phyloP scores from a whole-genome alignment of 1,284 basidiomycete genomes.

The Mycena citricolor region DNA sequence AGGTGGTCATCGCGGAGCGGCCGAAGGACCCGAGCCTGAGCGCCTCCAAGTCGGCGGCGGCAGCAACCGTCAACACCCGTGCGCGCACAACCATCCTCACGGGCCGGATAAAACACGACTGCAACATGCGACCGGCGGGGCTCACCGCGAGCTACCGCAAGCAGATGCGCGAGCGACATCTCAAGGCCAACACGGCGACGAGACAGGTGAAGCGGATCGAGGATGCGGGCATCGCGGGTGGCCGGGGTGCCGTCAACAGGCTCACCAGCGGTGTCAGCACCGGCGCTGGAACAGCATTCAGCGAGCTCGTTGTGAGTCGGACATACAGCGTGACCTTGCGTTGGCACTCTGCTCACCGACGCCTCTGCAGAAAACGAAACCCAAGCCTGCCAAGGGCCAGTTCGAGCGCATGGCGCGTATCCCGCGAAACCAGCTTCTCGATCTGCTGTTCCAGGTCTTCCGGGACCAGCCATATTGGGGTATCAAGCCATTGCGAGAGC shows the following conservation, averaged over 20 bases:
- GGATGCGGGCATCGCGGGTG: constrained; percentile 58
- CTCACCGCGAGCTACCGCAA: constrained; percentile 63
- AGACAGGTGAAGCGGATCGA: constrained; percentile 62
- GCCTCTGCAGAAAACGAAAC: constrained; percentile 55
- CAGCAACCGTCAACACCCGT: constrained; percentile 44
- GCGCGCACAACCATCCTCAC: constrained; percentile 73
- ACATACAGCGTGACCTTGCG: constrained; percentile 3
- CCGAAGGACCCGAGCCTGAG: constrained; percentile 60
- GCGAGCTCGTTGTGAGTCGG: constrained; percentile 63
- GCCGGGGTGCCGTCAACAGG: constrained; percentile 66
- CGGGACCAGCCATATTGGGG: constrained; percentile 81
- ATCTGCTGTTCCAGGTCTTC: constrained; percentile 82
- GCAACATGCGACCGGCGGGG: constrained; percentile 61
- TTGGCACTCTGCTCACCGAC: constrained; percentile 3
- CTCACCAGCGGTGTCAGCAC: constrained; percentile 56
- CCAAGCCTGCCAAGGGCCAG: constrained; percentile 62
- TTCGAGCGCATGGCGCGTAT: constrained; percentile 90
- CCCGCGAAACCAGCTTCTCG: constrained; percentile 86
- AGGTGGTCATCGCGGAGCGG: constrained; percentile 74
- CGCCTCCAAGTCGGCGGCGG: constrained; percentile 31
- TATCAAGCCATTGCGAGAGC: constrained; percentile 76
- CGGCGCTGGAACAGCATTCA: constrained; percentile 48
- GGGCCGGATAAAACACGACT: constrained; percentile 75
- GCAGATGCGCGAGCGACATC: constrained; percentile 61
- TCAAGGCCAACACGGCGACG: constrained; percentile 59